Percentiles rank a stretch among this genome's conserved stretches.
Evolutionary conservation across 352 stramenopile genomes (phyloP).

Genomic region (Globisporangium nunn): DNA sequence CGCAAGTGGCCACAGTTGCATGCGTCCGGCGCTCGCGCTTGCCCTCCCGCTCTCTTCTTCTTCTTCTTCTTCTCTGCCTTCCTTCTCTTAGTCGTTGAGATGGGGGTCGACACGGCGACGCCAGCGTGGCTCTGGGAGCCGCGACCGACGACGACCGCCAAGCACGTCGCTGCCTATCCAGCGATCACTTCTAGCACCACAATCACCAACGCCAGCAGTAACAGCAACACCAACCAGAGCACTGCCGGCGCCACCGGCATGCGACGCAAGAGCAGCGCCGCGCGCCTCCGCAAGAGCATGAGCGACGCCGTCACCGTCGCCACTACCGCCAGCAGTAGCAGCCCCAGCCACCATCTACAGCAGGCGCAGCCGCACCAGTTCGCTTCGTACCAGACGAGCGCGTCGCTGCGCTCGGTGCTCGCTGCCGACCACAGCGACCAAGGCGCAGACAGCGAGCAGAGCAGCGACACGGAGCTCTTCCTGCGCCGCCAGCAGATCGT

Average conservation of each 20-base stretch:
- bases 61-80: too few relatives aligned
- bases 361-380: not conserved
- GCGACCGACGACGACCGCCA: conserved; percentile 10
- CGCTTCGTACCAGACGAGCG: conserved; percentile 16
- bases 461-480: conserved; percentile 20
- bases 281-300: conserved; percentile 22
- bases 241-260: not conserved
- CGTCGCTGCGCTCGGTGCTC: conserved; percentile 27
- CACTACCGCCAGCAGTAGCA: conserved; percentile 10
- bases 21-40: conserved; percentile 6
- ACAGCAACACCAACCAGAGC: not conserved
- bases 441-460: conserved; percentile 3
- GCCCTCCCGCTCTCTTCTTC: not conserved
- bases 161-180: conserved; percentile 8
- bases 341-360: not conserved
- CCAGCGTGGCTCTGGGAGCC: conserved; percentile 1
- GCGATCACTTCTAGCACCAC: not conserved
- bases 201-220: conserved; percentile 1
- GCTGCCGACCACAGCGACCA: conserved; percentile 18
- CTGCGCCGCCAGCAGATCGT: conserved; percentile 33
- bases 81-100: not conserved
- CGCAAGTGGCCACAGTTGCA: conserved; percentile 8
- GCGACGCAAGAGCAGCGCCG: conserved; percentile 21
- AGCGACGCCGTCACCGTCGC: conserved; percentile 14
- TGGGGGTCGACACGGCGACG: conserved; percentile 5